A percentile compares a stretch with the other conserved stretches of the same genome.
These are phyloP conservation scores for Plantago ovata DNA, from an alignment of 257 asterid genomes.

Conservation along the genomic window DNA sequence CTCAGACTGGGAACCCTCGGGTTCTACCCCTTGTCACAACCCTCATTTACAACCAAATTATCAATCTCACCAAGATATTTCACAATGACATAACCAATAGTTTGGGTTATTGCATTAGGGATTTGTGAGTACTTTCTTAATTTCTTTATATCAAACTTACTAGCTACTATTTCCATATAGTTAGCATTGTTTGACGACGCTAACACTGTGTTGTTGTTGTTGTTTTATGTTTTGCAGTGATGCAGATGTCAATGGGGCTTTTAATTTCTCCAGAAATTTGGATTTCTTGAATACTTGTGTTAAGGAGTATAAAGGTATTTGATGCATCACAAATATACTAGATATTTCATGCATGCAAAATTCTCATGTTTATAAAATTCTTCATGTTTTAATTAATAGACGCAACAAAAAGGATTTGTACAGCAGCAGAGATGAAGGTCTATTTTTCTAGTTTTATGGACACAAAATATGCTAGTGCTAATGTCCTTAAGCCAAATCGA, in stretches of 20 bases:
- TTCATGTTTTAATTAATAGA: too few species aligned
- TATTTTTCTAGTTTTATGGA: slow-evolving; percentile 75
- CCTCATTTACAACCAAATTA: slow-evolving; percentile 68
- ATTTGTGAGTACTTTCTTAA: slow-evolving; percentile 59
- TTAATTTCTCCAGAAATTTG: slow-evolving; percentile 64
- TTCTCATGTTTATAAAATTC: slow-evolving; percentile 20
- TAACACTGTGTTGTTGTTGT: slow-evolving; percentile 3
- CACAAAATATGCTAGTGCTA: slow-evolving; percentile 51
- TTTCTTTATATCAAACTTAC: too few species aligned
- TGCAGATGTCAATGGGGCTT: slow-evolving; percentile 77
- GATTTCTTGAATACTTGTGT: slow-evolving; percentile 81
- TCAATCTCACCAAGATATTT: slow-evolving; percentile 70
- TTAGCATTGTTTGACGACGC: too few species aligned
- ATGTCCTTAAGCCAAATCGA: slow-evolving; percentile 67
- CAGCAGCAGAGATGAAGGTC: slow-evolving; percentile 94
- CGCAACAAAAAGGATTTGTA: slow-evolving; percentile 76
- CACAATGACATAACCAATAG: slow-evolving; percentile 50
- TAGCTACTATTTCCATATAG: too few species aligned
- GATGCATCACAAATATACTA: too few species aligned
- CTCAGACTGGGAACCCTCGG: slow-evolving; percentile 39
- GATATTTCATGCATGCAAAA: too few species aligned
- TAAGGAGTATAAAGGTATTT: slow-evolving; percentile 56
- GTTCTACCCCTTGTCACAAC: slow-evolving; percentile 58
- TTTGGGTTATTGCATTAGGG: slow-evolving; percentile 70
- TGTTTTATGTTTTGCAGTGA: slow-evolving; percentile 44